Base-by-base conservation (phyloP, 176 grass and related monocot genomes). In the Puccinellia tenuiflora region DNA sequence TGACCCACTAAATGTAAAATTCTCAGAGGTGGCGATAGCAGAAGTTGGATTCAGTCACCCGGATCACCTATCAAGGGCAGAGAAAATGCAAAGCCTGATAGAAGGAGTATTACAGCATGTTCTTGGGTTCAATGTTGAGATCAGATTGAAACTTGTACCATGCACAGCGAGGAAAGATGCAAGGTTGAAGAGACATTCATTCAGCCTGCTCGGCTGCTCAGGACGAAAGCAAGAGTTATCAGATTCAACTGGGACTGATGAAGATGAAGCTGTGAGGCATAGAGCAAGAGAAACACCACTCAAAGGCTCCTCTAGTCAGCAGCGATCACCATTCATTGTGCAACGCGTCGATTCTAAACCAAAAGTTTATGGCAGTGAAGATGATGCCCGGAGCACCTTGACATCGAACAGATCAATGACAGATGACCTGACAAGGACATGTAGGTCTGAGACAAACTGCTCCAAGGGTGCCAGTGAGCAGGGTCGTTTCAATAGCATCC, bases 31-130 rank as follows among this genome's bases (percentile, higher is more conserved):
- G 74, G 92, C 93, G 16, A 90, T 96, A 90, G 91, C 91, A 18
- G 93, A 99, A 92, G 87, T 99, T 66, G 93, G 93, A 81, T 99
- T 99, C 56, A 88, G 81, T 74, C 91, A 93, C 51, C 93, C 79
- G 4, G 96, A 96, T 76, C 93, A 93, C 79, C 74, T 99, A 71
- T 92, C 96, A 73, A 96, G 90, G 77, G 96, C 89, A 38, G 89
- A 93, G 80, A 93, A 96, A 79, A 87, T 93, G 77, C 89, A 96
- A 65, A 86, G 78, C 83, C 40, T 90, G 57, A 94, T 99, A 76
- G 88, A 92, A 60, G 87, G 85, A 21, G 66, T 84, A 17, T 80
- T 99, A 46, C 96, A 94, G 31, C 87, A 93, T 40, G 93, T 93
- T 65, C 91, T 99, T 4, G 89, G 93, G 22, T 91, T 93, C 80